Percentiles rank a stretch among this genome's conserved stretches.
Evolutionary conservation across 2,329 filamentous ascomycete genomes (phyloP).

Genomic region (Ophiocordyceps camponoti-saundersi): DNA sequence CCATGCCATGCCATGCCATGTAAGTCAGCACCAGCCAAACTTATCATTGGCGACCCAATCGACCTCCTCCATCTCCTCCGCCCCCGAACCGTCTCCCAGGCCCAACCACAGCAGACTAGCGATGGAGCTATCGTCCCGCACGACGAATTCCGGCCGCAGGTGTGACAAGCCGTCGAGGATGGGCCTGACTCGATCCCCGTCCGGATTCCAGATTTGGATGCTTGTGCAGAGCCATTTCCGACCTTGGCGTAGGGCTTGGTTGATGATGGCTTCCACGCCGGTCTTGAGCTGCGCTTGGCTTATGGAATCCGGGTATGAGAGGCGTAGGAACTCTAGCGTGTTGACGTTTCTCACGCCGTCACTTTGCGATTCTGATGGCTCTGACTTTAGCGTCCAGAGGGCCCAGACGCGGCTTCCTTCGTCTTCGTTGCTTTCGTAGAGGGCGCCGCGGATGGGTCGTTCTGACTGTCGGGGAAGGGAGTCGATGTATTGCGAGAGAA

Average conservation of each 20-base stretch:
- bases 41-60: conserved; percentile 67
- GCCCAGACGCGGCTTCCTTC: conserved; percentile 50
- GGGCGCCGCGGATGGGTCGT: conserved; percentile 45
- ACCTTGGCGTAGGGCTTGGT: conserved; percentile 53
- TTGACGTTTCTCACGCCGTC: conserved; percentile 40
- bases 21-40: conserved; percentile 53
- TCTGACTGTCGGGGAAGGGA: conserved; percentile 31
- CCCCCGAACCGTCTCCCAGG: conserved; percentile 15
- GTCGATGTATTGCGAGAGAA: conserved; percentile 50
- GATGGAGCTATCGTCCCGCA: conserved; percentile 50
- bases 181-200: conserved; percentile 27
- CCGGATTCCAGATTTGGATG: conserved; percentile 75
- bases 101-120: conserved; percentile 58
- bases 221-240: conserved; percentile 50
- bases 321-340: conserved; percentile 45
- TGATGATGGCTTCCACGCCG: conserved; percentile 45
- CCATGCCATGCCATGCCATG: too few relatives aligned
- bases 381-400: conserved; percentile 45
- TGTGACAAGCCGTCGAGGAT: conserved; percentile 27
- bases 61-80: conserved; percentile 23
- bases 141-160: conserved; percentile 31
- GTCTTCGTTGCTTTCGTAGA: conserved; percentile 32
- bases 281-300: conserved; percentile 25
- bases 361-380: conserved; percentile 35
- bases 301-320: conserved; percentile 38